Percentiles rank a stretch among this genome's conserved stretches.
These are phyloP conservation scores for Botrytis aclada DNA, from an alignment of 2,329 filamentous ascomycete species.

Conservation along the genomic window DNA sequence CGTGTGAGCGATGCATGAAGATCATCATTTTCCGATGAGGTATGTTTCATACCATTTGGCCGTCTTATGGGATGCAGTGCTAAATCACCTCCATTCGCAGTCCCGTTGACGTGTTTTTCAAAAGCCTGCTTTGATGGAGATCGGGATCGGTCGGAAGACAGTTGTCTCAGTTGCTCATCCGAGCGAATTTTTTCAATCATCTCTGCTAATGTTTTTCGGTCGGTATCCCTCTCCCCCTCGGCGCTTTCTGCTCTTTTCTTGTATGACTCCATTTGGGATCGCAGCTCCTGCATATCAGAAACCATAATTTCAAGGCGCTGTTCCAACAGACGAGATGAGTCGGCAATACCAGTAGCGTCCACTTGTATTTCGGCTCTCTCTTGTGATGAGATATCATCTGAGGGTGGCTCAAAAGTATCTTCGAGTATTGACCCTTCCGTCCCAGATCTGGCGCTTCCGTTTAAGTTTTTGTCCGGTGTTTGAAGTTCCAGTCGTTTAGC, in stretches of 20 bases:
- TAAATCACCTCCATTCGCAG: conserved; percentile 13
- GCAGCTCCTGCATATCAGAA: conserved; percentile 33
- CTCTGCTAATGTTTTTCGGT: conserved; percentile 73
- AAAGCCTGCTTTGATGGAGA: conserved; percentile 18
- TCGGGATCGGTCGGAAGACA: conserved; percentile 25
- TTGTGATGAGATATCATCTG: conserved; percentile 31
- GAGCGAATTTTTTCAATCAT: conserved; percentile 81
- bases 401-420: conserved; percentile 46
- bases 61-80: conserved; percentile 22
- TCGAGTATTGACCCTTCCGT: conserved; percentile 44
- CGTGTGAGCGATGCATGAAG: conserved; percentile 7
- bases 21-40: conserved; percentile 25
- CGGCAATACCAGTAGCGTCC: conserved; percentile 78
- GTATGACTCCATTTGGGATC: conserved; percentile 56
- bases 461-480: conserved; percentile 40
- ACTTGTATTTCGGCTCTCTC: conserved; percentile 34
- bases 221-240: conserved; percentile 70
- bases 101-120: conserved; percentile 20
- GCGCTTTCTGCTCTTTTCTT: conserved; percentile 74
- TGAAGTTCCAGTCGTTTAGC: conserved; percentile 68
- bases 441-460: conserved; percentile 41
- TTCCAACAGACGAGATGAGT: conserved; percentile 55
- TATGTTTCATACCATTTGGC: neutral
- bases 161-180: conserved; percentile 50
- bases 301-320: conserved; percentile 34